Base-by-base conservation (phyloP, 169 alveolate genomes). In the Cyclospora cayetanensis region DNA sequence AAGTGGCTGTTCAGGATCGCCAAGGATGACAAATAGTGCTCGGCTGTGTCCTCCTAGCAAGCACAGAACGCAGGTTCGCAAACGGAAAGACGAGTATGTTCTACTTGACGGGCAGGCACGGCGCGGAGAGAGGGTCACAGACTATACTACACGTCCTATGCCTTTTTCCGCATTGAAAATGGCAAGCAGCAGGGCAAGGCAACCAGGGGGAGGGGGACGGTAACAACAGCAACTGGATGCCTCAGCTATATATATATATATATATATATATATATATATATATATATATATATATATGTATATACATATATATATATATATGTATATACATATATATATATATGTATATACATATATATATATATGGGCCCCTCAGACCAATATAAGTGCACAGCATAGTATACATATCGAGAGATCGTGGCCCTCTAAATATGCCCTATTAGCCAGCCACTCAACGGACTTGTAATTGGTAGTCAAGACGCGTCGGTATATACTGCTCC, bases 1-100 rank as follows among this genome's bases (percentile, higher is more conserved):
- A 93, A 93, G 65, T 94, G 96, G 39, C 95, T 93, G 83, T 94
- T 93, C 1, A 94, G 94, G 41, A 94, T 43, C 55, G 95, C 96
- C 52, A 94, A 82, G 20, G 96, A 93, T 2, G 96, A 86, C 35
- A 94, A 79, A 63, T 90, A 94, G 39, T 93, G 95, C 85, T 94
- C 96, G 9, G 95, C 80, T n/a, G 94, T 86, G 27, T 94, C 95
- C 85, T 93, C 96, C 91, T 91, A 68, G 11, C 43, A 46, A 60
- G 15, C 9, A n/a, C 85, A 74, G 60, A 52, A 74, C 2, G 39
- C 25, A 74, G n/a, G 20, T 4, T 4, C 11, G 60, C 60, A n/a
- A n/a, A n/a, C n/a, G n/a, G n/a, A n/a, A n/a, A n/a, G n/a, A n/a
- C n/a, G n/a, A n/a, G n/a, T n/a, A n/a, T n/a, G n/a, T n/a, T n/a